Evolutionary conservation across 1,139 yeast species (phyloP).

Genomic region (Suhomyces terraborum): DNA sequence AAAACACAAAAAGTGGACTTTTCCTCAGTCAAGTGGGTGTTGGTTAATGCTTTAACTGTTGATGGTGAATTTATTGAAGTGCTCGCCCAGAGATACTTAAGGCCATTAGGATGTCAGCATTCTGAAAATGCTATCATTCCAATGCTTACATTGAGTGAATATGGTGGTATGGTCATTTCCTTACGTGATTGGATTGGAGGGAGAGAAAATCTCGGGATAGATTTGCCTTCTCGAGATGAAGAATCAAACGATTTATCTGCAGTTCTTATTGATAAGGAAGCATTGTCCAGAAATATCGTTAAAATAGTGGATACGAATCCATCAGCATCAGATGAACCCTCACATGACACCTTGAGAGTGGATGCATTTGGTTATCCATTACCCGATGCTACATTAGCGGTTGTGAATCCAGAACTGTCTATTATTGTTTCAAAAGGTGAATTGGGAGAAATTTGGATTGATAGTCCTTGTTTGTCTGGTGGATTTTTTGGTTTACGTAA

Average conservation of each 20-base stretch:
- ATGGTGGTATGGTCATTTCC: slow-evolving; percentile 94
- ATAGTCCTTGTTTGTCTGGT: slow-evolving; percentile 83
- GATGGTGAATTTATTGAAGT: slow-evolving; percentile 94
- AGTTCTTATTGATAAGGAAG: slow-evolving; percentile 77
- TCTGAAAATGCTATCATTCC: slow-evolving; percentile 86
- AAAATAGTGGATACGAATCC: slow-evolving; percentile 67
- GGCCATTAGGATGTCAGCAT: slow-evolving; percentile 82
- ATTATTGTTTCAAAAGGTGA: slow-evolving; percentile 67
- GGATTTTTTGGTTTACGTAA: slow-evolving; percentile 76
- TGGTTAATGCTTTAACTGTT: slow-evolving; percentile 87
- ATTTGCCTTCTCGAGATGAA: slow-evolving; percentile 32
- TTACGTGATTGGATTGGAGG: slow-evolving; percentile 88
- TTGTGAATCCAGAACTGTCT: slow-evolving; percentile 90
- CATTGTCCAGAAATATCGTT: slow-evolving; percentile 75
- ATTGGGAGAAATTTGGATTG: slow-evolving; percentile 98
- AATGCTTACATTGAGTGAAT: slow-evolving; percentile 83
- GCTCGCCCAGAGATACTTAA: slow-evolving; percentile 86
- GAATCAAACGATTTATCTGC: slow-evolving; percentile 62
- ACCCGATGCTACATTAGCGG: slow-evolving; percentile 91
- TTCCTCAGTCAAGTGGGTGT: slow-evolving; percentile 81
- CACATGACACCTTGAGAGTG: slow-evolving; percentile 59
- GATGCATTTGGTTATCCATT: slow-evolving; percentile 94
- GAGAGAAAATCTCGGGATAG: slow-evolving; percentile 58
- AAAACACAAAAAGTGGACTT: slow-evolving; percentile 80
- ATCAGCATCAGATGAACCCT: slow-evolving; percentile 53